Evolutionary conservation across 2,329 filamentous ascomycete species (phyloP).

Genomic region (Pyricularia grisea): DNA sequence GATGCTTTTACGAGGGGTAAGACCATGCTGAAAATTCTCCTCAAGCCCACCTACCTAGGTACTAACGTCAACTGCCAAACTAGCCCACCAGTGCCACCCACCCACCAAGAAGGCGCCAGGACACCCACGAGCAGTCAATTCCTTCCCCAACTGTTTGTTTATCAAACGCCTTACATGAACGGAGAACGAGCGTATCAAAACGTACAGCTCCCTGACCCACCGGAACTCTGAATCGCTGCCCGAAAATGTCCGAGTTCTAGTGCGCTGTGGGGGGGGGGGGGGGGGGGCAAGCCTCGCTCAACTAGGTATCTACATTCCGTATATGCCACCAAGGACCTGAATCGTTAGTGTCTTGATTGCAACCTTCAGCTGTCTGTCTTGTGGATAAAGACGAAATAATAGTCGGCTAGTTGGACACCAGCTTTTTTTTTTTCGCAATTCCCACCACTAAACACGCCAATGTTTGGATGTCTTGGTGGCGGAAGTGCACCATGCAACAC

Average conservation of each 20-base stretch:
- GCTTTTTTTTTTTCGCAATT: neutral
- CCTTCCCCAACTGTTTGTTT: too few species aligned
- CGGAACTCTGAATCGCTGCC: neutral
- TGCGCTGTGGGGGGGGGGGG: neutral
- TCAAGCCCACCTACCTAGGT: neutral
- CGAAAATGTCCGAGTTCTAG: neutral
- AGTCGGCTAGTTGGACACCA: neutral
- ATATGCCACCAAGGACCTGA: neutral
- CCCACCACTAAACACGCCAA: neutral
- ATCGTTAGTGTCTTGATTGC: neutral
- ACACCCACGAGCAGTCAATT: neutral
- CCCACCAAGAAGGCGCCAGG: neutral
- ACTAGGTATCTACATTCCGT: neutral
- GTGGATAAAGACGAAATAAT: neutral
- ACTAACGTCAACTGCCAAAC: neutral
- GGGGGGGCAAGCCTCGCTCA: neutral
- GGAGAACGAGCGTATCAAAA: neutral
- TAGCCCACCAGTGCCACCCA: neutral
- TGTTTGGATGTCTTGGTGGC: neutral
- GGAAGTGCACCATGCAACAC: neutral
- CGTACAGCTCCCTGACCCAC: neutral
- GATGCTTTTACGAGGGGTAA: neutral
- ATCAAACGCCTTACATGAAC: neutral
- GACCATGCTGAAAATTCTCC: neutral
- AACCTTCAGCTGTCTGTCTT: neutral